phyloP scores from a whole-genome alignment of 306 rosid genomes.

The Hippophae rhamnoides region DNA sequence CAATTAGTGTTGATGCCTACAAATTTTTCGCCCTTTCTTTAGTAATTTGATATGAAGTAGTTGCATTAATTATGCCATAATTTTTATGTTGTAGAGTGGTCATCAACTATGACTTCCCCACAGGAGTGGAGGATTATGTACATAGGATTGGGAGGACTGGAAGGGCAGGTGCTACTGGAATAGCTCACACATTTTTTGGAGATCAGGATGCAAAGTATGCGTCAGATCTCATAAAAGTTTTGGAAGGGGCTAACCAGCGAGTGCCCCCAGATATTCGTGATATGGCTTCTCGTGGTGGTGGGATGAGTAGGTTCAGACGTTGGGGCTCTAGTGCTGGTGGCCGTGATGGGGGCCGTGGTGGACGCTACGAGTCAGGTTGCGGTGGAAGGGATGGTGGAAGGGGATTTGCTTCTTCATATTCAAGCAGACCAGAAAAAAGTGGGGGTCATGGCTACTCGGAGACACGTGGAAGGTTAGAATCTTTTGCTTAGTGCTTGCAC shows the following conservation, averaged over 20 bases:
- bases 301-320: conserved; percentile 67
- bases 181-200: conserved; percentile 85
- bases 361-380: conserved; percentile 46
- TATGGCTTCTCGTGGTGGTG: conserved; percentile 80
- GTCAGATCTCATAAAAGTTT: conserved; percentile 77
- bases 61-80: conserved; percentile 3
- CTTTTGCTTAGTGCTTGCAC: too few species aligned
- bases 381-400: conserved; percentile 46
- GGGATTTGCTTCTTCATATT: conserved; percentile 37
- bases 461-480: conserved; percentile 39
- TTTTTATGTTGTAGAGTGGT: conserved; percentile 61
- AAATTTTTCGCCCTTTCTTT: too few species aligned
- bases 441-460: conserved; percentile 55
- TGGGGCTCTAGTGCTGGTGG: conserved; percentile 62
- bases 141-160: conserved; percentile 99
- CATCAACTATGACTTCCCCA: conserved; percentile 90
- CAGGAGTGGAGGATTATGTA: conserved; percentile 99
- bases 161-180: conserved; percentile 95
- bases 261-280: conserved; percentile 83
- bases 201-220: conserved; percentile 95
- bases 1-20: too few species aligned
- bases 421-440: conserved; percentile 32
- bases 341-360: conserved; percentile 63
- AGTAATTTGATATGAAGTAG: background rate
- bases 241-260: conserved; percentile 93